phyloP scores from a whole-genome alignment of 2,329 filamentous ascomycete species.

The Monilinia aucupariae region DNA sequence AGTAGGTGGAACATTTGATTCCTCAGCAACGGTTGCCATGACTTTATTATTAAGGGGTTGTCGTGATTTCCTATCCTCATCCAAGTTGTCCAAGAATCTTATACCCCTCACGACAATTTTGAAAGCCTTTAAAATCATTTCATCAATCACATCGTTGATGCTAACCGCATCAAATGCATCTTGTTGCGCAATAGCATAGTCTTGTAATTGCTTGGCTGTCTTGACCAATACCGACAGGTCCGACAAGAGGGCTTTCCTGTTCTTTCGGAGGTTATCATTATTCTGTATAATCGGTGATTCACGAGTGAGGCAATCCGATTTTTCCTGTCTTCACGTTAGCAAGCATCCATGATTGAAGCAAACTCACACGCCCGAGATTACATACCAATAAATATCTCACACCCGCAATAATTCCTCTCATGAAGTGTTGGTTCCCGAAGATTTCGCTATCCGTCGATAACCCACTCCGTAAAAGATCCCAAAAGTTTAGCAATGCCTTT shows the following conservation, averaged over 20 bases:
- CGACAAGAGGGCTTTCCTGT: slow-evolving; percentile 80
- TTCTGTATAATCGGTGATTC: slow-evolving; percentile 70
- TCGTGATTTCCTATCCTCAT: slow-evolving; percentile 52
- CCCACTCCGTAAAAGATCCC: slow-evolving; percentile 80
- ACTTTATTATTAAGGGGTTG: slow-evolving; percentile 50
- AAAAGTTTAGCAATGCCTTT: slow-evolving; percentile 82
- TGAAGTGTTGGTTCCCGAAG: slow-evolving; percentile 88
- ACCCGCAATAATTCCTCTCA: slow-evolving; percentile 88
- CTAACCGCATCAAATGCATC: slow-evolving; percentile 46
- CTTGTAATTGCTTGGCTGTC: slow-evolving; percentile 78
- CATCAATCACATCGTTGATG: slow-evolving; percentile 74
- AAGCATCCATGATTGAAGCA: neutral
- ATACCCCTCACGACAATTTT: slow-evolving; percentile 89
- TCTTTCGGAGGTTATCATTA: slow-evolving; percentile 69
- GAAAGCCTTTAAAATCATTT: slow-evolving; percentile 90
- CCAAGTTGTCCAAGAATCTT: slow-evolving; percentile 80
- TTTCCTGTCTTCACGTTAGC: slow-evolving; percentile 56
- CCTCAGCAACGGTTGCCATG: slow-evolving; percentile 55
- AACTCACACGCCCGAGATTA: slow-evolving; percentile 25
- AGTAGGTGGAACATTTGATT: slow-evolving; percentile 55
- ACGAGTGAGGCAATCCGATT: slow-evolving; percentile 78
- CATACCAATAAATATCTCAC: slow-evolving; percentile 84
- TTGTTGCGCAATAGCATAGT: slow-evolving; percentile 47
- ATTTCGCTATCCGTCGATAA: slow-evolving; percentile 69
- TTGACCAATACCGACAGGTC: slow-evolving; percentile 88